Evolutionary conservation across 495 filamentous ascomycete species (phyloP).

Genomic region (Cercophora scortea): DNA sequence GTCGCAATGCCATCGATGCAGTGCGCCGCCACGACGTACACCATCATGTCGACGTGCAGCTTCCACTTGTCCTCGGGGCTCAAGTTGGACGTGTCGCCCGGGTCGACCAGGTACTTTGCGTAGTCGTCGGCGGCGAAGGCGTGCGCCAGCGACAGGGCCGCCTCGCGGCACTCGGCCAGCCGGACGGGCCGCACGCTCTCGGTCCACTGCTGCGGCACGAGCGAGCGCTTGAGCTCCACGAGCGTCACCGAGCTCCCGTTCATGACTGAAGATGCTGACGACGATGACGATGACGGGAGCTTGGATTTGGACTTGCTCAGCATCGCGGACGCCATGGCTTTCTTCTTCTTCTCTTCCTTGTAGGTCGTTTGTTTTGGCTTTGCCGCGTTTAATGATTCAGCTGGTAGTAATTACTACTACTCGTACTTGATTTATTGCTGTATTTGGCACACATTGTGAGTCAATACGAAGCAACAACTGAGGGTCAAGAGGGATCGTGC

Average conservation of each 20-base stretch:
- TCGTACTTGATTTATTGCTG: too few species aligned
- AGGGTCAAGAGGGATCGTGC: too few species aligned
- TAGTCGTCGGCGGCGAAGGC: conserved; percentile 71
- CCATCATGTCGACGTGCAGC: conserved; percentile 65
- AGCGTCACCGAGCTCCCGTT: conserved; percentile 13
- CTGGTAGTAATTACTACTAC: too few species aligned
- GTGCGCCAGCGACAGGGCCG: conserved; percentile 59
- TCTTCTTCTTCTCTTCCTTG: too few species aligned
- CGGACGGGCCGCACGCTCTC: conserved; percentile 49
- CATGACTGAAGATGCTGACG: neutral
- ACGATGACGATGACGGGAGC: neutral
- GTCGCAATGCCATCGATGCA: conserved; percentile 62
- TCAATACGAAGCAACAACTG: too few species aligned
- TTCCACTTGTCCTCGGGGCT: conserved; percentile 55
- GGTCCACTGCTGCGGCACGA: conserved; percentile 38
- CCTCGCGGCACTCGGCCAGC: conserved; percentile 57
- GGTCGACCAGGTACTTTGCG: conserved; percentile 61
- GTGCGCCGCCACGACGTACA: conserved; percentile 65
- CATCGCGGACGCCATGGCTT: too few species aligned
- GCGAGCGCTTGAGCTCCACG: conserved; percentile 39
- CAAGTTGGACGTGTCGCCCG: conserved; percentile 47
- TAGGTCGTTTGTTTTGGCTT: too few species aligned
- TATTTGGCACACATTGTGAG: too few species aligned
- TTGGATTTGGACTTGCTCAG: too few species aligned
- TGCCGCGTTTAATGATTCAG: too few species aligned